A percentile compares a stretch with the other conserved stretches of the same genome.
phyloP scores from a whole-genome alignment of 2,329 filamentous ascomycete species.

The Hirsutella thompsonii region DNA sequence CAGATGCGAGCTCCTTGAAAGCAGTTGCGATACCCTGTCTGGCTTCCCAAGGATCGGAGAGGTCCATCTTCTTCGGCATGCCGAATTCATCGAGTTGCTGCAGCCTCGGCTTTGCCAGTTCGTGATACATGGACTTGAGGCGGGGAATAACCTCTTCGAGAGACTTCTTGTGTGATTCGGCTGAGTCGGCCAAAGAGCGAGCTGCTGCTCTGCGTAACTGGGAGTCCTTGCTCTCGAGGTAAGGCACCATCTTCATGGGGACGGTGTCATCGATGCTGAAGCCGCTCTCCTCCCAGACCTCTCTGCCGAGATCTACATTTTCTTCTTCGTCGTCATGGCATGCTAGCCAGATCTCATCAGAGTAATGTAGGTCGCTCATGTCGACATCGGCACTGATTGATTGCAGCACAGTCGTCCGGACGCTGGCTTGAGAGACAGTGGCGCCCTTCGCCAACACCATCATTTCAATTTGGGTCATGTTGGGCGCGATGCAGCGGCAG shows the following conservation, averaged over 20 bases:
- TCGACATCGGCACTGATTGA: conserved; percentile 87
- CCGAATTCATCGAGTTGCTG: conserved; percentile 86
- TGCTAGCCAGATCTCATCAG: conserved; percentile 84
- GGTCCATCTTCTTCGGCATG: conserved; percentile 81
- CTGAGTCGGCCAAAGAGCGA: conserved; percentile 64
- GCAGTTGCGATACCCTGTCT: conserved; percentile 81
- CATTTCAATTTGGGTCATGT: conserved; percentile 63
- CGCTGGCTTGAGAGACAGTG: conserved; percentile 66
- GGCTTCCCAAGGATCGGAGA: conserved; percentile 81
- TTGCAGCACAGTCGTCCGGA: conserved; percentile 76
- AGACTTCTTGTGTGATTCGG: conserved; percentile 44
- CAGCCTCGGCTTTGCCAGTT: conserved; percentile 69
- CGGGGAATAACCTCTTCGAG: conserved; percentile 50
- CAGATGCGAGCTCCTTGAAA: conserved; percentile 66
- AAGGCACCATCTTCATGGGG: conserved; percentile 57
- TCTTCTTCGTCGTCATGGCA: conserved; percentile 85
- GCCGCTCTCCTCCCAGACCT: conserved; percentile 92
- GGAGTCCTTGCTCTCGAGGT: conserved; percentile 65
- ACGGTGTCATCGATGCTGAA: conserved; percentile 56
- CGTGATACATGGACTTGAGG: conserved; percentile 59
- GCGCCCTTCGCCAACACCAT: conserved; percentile 62
- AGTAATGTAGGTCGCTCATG: conserved; percentile 74
- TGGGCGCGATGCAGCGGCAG: conserved; percentile 71
- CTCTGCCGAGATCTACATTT: conserved; percentile 67
- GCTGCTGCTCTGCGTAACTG: conserved; percentile 78